Evolutionary conservation across 2,329 filamentous ascomycete genomes (phyloP).

Genomic region (Lojkania enalia): DNA sequence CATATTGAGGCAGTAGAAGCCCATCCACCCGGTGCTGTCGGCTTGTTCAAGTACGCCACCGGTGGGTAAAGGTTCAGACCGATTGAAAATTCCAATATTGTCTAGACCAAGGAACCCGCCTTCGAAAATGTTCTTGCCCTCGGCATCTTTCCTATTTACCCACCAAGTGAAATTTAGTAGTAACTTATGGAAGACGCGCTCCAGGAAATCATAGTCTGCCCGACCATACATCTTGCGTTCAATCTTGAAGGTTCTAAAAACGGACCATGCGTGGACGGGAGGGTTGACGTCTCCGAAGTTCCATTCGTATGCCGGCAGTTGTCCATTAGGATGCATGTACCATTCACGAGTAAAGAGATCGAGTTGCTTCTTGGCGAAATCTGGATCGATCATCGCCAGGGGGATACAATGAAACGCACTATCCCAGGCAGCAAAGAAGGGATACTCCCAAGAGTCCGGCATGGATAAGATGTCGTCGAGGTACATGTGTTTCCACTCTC

Average conservation of each 20-base stretch:
- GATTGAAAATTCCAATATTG: conserved; percentile 97
- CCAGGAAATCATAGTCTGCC: conserved; percentile 92
- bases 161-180: conserved; percentile 98
- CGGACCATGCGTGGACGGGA: conserved; percentile 93
- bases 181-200: conserved; percentile 94
- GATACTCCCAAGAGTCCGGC: conserved; percentile 98
- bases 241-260: conserved; percentile 96
- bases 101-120: conserved; percentile 93
- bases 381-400: conserved; percentile 94
- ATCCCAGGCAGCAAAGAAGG: conserved; percentile 97
- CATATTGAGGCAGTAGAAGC: conserved; percentile 95
- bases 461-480: conserved; percentile 95
- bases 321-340: conserved; percentile 98
- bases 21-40: conserved; percentile 99
- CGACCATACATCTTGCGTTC: conserved; percentile 96
- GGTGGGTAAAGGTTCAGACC: conserved; percentile 90
- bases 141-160: conserved; percentile 93
- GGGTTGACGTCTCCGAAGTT: conserved; percentile 98
- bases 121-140: conserved; percentile 97
- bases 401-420: conserved; percentile 96
- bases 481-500: conserved; percentile 92
- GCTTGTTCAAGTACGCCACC: conserved; percentile 94
- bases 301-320: conserved; percentile 93
- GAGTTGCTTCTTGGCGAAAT: conserved; percentile 97
- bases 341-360: conserved; percentile 95